These are phyloP conservation scores for Umbelopsis sp. DNA, from an alignment of 192 early-diverging fungal genomes.

Conservation along the genomic window DNA sequence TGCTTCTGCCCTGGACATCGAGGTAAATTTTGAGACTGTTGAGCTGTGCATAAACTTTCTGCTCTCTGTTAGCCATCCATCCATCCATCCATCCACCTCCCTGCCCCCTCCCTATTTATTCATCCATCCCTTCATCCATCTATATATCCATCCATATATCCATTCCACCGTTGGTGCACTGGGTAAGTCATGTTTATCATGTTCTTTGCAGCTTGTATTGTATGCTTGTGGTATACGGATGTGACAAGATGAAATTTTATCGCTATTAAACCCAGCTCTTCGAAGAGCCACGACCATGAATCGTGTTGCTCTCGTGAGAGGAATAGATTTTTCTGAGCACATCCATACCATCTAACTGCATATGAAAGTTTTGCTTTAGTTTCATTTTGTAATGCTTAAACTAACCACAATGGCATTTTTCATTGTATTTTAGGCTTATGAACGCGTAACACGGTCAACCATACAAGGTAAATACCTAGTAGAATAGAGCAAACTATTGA, in stretches of 20 bases:
- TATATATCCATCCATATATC: background rate
- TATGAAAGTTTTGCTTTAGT: background rate
- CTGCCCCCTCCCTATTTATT: background rate
- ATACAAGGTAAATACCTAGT: too few relatives aligned
- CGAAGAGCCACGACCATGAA: constrained; percentile 14
- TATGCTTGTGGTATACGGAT: too few relatives aligned
- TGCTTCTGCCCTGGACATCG: too few relatives aligned
- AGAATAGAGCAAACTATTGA: too few relatives aligned
- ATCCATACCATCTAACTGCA: background rate
- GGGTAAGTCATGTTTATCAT: too few relatives aligned
- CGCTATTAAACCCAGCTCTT: constrained; percentile 22
- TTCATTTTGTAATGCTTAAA: background rate
- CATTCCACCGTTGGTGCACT: too few relatives aligned
- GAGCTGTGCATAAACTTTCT: too few relatives aligned
- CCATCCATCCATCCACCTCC: background rate
- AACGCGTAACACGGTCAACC: too few relatives aligned
- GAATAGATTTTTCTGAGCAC: background rate
- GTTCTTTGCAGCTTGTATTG: too few relatives aligned
- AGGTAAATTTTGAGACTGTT: too few relatives aligned
- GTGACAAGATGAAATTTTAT: constrained; percentile 21
- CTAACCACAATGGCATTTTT: background rate
- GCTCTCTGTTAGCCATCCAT: background rate
- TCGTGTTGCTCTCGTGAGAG: constrained; percentile 8
- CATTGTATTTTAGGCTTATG: background rate
- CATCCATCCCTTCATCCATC: constrained; percentile 2